Base-by-base conservation (phyloP, 306 rosid species). In the Inga leiocalycina region DNA sequence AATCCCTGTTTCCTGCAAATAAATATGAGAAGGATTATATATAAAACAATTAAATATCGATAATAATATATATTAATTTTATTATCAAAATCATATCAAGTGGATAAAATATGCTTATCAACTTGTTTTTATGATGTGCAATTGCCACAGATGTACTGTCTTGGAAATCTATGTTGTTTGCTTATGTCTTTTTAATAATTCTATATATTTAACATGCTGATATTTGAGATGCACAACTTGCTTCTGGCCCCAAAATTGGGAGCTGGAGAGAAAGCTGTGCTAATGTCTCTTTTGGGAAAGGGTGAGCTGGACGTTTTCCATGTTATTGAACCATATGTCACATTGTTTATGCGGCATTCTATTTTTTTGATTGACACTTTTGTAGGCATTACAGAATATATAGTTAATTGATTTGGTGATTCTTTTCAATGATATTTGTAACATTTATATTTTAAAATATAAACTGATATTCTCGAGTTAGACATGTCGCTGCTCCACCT, bases 211-310 rank as follows among this genome's bases (percentile, higher is more conserved):
- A 37, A 14, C 27, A 13, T 48, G 77, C 35, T 49, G 24, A 49
- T 74, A 24, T 49, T 27, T 48, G 43, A 45, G 24, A 9, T 16
- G 8, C 8, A 74, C 34, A 11, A 49, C 59, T 48, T 74, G 64
- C 15, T 46, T 48, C 39, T 45, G 76, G 76, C 54, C 54, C 75
- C 75, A 43, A 71, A 43, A 43, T 43, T 48, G 35, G 76, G 56
- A n/a, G 49, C 20, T 45, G 5, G 57, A 13, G 5, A 44, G 37
- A 51, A 45, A 71, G 39, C 13, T n/a, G 54, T 12, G 56, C 61
- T 46, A 5, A 71, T 44, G 54, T 45, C 32, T 71, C 57, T 48
- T 48, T 13, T 22, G 46, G 30, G 16, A 5, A 34, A 17, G 46
- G 65, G 24, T 17, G 64, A 51, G 46, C 2, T 20, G 78, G 46